These are phyloP conservation scores for Tuber magnatum DNA, from an alignment of 495 filamentous ascomycete genomes.

Conservation along the genomic window DNA sequence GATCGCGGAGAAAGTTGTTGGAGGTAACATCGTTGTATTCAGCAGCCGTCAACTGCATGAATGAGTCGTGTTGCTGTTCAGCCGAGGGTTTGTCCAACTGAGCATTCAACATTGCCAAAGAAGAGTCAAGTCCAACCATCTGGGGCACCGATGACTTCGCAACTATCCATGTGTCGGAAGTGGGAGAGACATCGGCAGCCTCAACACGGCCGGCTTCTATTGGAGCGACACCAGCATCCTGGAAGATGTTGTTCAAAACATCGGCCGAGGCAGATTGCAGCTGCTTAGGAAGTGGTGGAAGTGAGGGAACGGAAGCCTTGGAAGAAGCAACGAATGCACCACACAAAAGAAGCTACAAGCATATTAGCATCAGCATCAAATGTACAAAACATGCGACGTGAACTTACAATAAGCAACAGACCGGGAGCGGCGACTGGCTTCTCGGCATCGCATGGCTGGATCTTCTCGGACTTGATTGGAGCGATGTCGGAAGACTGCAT, in stretches of 20 bases:
- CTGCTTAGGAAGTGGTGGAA: conserved; percentile 86
- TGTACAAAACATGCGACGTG: conserved; percentile 3
- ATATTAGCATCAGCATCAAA: conserved; percentile 30
- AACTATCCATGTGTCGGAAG: conserved; percentile 35
- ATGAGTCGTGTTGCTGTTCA: conserved; percentile 81
- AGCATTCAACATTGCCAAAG: conserved; percentile 37
- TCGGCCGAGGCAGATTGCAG: conserved; percentile 85
- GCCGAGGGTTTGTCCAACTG: conserved; percentile 56
- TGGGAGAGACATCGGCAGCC: conserved; percentile 31
- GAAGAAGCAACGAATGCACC: conserved; percentile 88
- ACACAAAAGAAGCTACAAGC: conserved; percentile 75
- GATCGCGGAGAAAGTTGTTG: conserved; percentile 55
- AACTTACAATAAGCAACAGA: conserved; percentile 53
- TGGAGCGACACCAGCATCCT: conserved; percentile 59
- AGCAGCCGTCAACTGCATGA: conserved; percentile 73
- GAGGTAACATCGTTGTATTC: conserved; percentile 85
- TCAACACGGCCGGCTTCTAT: conserved; percentile 36
- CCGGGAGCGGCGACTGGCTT: conserved; percentile 59
- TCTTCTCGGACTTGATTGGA: conserved; percentile 52
- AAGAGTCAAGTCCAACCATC: conserved; percentile 41
- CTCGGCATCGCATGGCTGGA: conserved; percentile 51
- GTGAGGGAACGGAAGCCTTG: conserved; percentile 58
- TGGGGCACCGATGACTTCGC: conserved; percentile 39
- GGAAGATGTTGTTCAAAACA: conserved; percentile 80
- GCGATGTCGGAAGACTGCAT: conserved; percentile 48